Evolutionary conservation across 2,329 filamentous ascomycete species (phyloP).

Genomic region (Escovopsis weberi): DNA sequence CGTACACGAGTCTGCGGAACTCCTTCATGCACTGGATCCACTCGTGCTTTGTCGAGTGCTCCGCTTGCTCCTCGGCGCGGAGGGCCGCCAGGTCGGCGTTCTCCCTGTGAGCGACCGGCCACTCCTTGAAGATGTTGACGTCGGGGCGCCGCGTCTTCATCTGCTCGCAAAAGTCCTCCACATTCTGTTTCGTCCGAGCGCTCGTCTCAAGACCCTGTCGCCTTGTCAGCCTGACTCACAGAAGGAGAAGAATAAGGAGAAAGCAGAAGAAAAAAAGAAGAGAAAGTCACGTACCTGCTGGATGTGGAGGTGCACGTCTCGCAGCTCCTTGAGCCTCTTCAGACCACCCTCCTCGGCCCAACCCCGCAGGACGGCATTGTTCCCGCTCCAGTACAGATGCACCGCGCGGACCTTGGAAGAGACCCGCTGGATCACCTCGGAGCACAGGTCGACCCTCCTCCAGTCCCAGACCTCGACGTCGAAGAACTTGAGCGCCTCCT

Average conservation of each 20-base stretch:
- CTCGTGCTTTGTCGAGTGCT: constrained; percentile 10
- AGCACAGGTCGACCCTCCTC: constrained; percentile 15
- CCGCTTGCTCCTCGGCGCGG: constrained; percentile 4
- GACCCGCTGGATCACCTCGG: constrained; percentile 9
- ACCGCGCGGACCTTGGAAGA: constrained; percentile 7
- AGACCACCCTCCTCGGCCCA: constrained; percentile 17
- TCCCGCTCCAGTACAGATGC: constrained; percentile 18
- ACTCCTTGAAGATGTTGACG: constrained; percentile 4
- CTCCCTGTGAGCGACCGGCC: constrained; percentile 3
- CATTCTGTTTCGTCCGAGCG: constrained; percentile 6
- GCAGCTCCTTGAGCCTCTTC: constrained; percentile 10
- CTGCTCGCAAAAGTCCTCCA: constrained; percentile 7
- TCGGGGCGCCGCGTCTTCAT: constrained; percentile 6
- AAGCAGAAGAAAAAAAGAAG: no score
- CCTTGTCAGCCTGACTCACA: not conserved
- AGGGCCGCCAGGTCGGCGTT: constrained; percentile 1
- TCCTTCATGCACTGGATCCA: constrained; percentile 15
- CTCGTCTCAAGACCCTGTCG: constrained; percentile 8
- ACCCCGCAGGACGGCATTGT: constrained; percentile 17
- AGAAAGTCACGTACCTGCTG: constrained; percentile 4
- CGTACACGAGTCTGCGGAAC: constrained; percentile 9
- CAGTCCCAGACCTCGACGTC: constrained; percentile 17
- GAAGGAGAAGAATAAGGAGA: not conserved
- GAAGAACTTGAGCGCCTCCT: constrained; percentile 11
- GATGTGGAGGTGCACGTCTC: constrained; percentile 11